Base-by-base conservation (phyloP, 2,329 filamentous ascomycete genomes). In the Emericellopsis atlantica region DNA sequence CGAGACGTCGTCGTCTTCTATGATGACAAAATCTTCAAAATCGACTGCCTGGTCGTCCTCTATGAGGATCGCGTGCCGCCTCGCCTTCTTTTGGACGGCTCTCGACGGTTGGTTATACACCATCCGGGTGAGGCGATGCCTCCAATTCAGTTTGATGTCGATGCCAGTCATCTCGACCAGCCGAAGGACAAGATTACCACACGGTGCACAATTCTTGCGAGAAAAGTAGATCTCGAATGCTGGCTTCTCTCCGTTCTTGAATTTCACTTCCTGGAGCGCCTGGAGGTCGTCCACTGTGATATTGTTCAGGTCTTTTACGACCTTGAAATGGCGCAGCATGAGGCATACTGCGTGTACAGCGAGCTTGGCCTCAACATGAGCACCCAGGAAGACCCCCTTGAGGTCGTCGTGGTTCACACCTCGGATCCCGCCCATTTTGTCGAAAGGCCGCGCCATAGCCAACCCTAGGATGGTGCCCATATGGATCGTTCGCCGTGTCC, bases 361-460 rank as follows among this genome's bases (percentile, higher is more conserved):
- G 0, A 67, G 53, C 42, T 66, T 66, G 14, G 60, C 59, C 43
- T 67, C 63, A 1, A 61, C 57, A 18, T 67, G 64, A 0, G 57
- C 53, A 0, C 56, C 58, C 1, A 51, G 49, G 34, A 58, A 59
- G 11, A 55, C 44, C 4, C 60, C 57, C 8, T 38, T 41, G 23
- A 41, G 41, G 15, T 40, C 31, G 3, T 39, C 31, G 8, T 21
- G n/a, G 33, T 18, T 14, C 23, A 16, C 15, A n/a, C 8, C 7
- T 14, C 33, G 14, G 15, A 16, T n/a, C 32, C 41, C 9, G 34
- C 29, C 23, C 9, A 43, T 38, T 2, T 43, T 43, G 31, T 63
- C 62, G 15, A 51, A 64, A 0, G 53, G 49, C 0, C 54, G 42
- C 5, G 40, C 40, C 44, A 62, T 52, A 2, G 45, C 45, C n/a